These are phyloP conservation scores for Lycium barbarum DNA, from an alignment of 257 asterid genomes.

Conservation along the genomic window DNA sequence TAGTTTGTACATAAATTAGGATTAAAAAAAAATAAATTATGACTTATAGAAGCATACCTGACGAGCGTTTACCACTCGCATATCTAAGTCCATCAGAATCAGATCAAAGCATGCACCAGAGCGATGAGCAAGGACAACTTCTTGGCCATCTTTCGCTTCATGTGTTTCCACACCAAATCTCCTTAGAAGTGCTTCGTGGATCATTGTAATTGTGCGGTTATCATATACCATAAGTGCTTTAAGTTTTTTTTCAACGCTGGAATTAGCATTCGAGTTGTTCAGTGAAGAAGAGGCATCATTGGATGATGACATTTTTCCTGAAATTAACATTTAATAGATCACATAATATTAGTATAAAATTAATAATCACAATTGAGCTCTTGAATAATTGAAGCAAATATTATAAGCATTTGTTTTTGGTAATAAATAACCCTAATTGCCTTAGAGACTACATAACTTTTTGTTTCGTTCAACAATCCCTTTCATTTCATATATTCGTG, in stretches of 20 bases:
- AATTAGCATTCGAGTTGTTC: constrained; percentile 9
- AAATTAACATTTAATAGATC: neutral
- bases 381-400: neutral
- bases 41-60: constrained; percentile 35
- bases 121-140: constrained; percentile 50
- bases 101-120: constrained; percentile 50
- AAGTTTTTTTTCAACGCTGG: constrained; percentile 29
- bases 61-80: constrained; percentile 61
- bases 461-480: too few relatives aligned
- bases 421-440: too few relatives aligned
- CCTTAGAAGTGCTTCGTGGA: constrained; percentile 39
- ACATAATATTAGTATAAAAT: neutral
- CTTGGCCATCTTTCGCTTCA: constrained; percentile 50
- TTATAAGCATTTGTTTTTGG: constrained; percentile 15
- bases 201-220: constrained; percentile 36
- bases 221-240: constrained; percentile 61
- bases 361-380: neutral
- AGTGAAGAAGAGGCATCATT: neutral
- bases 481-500: too few relatives aligned
- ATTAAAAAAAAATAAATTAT: neutral
- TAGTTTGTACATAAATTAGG: neutral
- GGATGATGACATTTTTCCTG: neutral
- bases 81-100: constrained; percentile 60
- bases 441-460: too few relatives aligned
- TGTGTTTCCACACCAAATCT: constrained; percentile 43